Evolutionary conservation across 2,329 filamentous ascomycete species (phyloP).

Genomic region (Lachnellula occidentalis): DNA sequence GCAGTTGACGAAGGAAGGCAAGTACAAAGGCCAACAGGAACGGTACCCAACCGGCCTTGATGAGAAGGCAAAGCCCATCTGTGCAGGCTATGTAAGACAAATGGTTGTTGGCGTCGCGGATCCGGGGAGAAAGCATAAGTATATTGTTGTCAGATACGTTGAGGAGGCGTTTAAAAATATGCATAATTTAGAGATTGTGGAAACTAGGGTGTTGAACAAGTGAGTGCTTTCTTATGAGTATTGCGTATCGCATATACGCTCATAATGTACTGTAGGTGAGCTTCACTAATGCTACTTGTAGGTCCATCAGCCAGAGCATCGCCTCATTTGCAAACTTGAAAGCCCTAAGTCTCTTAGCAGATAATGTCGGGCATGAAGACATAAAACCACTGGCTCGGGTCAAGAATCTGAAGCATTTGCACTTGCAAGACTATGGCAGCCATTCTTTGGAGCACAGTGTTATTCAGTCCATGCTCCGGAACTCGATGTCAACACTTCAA

Average conservation of each 20-base stretch:
- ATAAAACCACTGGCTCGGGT: neutral
- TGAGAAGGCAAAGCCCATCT: conserved; percentile 4
- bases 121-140: conserved; percentile 1
- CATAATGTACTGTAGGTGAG: neutral
- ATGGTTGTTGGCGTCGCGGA: neutral
- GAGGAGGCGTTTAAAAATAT: conserved; percentile 7
- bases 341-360: neutral
- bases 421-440: neutral
- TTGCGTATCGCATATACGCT: no score
- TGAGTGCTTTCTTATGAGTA: neutral
- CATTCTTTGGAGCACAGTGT: neutral
- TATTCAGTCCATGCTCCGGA: neutral
- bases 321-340: conserved; percentile 3
- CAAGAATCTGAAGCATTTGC: conserved; percentile 2
- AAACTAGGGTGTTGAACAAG: conserved; percentile 1
- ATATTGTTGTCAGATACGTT: conserved; percentile 5
- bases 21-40: conserved; percentile 4
- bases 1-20: conserved; percentile 5
- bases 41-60: neutral
- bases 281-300: neutral
- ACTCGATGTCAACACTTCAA: conserved; percentile 1
- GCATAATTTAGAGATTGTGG: conserved; percentile 5
- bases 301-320: conserved; percentile 2
- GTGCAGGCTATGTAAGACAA: conserved; percentile 1
- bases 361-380: neutral